Conservation (phyloP, 805 yeast genomes). For the Candida alai region DNA sequence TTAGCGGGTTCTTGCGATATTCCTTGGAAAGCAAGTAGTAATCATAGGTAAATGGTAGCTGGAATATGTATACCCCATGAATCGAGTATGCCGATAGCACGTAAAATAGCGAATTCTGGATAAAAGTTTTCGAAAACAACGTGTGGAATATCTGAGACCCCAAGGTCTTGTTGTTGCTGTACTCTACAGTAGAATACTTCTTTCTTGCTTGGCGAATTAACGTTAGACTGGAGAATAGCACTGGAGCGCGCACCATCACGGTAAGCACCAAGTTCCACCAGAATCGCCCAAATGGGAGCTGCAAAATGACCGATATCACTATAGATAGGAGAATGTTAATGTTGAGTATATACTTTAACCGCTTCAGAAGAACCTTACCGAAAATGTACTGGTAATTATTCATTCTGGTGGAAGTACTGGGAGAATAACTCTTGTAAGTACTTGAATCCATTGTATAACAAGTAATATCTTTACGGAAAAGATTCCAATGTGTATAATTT, state of each 20-base stretch:
- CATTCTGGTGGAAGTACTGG: conserved; percentile 1
- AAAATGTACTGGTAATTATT: conserved; percentile 21
- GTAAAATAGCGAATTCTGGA: conserved; percentile 18
- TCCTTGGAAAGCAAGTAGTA: conserved; percentile 36
- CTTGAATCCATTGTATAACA: too few species aligned
- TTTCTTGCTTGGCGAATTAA: conserved; percentile 23
- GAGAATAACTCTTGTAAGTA: too few species aligned
- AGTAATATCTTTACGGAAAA: too few species aligned
- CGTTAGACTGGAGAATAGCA: conserved; percentile 25
- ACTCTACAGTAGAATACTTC: conserved; percentile 27
- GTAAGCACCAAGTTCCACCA: conserved; percentile 29
- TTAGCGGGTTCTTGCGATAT: conserved; percentile 32
- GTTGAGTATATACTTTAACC: conserved; percentile 34
- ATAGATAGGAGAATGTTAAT: conserved; percentile 26
- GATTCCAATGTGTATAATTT: too few species aligned
- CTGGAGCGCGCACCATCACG: conserved; percentile 25
- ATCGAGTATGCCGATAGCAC: conserved; percentile 20
- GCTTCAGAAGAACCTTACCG: conserved; percentile 26
- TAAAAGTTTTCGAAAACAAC: conserved; percentile 16
- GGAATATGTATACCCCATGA: conserved; percentile 22
- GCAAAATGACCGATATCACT: conserved; percentile 19
- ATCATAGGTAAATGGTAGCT: conserved; percentile 22
- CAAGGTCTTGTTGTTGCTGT: conserved; percentile 28
- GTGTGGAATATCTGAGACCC: conserved; percentile 26
- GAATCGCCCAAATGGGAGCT: conserved; percentile 25